Base-by-base conservation (phyloP, 2,329 filamentous ascomycete genomes). In the Fusarium citri region DNA sequence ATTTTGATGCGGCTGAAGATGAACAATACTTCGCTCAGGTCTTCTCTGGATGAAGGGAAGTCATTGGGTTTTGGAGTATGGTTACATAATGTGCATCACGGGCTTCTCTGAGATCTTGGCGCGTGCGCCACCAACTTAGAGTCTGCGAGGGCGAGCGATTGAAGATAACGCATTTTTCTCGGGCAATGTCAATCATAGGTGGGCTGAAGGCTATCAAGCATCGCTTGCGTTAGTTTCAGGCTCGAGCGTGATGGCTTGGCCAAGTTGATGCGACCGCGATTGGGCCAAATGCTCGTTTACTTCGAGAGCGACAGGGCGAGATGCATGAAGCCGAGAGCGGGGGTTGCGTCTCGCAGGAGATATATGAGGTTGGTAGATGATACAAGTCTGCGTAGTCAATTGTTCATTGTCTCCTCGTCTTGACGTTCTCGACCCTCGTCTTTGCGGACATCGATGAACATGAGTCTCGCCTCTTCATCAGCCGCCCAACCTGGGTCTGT, bases 391-490 rank as follows among this genome's bases (percentile, higher is more conserved):
- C 11, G 15, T 20, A 4, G 6, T 41, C 16, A 15, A 34, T 14
- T 10, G 15, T 25, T 15, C 26, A 8, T 20, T 14, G 9, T 25
- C 3, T 2, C 42, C 11, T 7, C 23, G 6, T 18, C 4, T 26
- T 6, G 10, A 15, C 12, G 12, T n/a, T 20, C 15, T 6, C 9
- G 25, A 18, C 6, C 12, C 9, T 41, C 6, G 4, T 14, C 26
- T 15, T 28, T 22, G 4, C 16, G 2, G 49, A 41, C 18, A 16
- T 11, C 11, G 18, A 4, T 15, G 25, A 26, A 2, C 31, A 58
- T 70, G 41, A 37, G 3, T 42, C 23, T 48, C 43, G 34, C 28
- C 42, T 47, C 66, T 30, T 37, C 40, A 25, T 40, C 42, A n/a
- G 5, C 5, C 9, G 4, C 46, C 12, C 26, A 20, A 1, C 18